Conservation (phyloP, 2,329 filamentous ascomycete genomes). For the Penicillium fuscoglaucum region DNA sequence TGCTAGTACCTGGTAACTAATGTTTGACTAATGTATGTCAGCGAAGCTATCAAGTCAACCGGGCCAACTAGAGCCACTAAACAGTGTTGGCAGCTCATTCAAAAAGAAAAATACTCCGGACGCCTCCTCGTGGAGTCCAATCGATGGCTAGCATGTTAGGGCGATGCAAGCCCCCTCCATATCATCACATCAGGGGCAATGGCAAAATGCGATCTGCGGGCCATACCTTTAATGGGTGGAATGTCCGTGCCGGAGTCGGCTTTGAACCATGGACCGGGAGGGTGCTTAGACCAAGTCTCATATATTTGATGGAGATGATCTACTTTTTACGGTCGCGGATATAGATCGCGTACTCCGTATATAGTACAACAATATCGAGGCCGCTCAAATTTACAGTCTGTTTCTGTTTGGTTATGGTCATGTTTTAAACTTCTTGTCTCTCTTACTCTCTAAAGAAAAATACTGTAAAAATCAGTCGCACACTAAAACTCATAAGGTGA, state of each 20-base stretch:
- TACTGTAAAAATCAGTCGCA: not conserved
- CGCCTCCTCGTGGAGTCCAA: conserved; percentile 12
- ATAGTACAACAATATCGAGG: not conserved
- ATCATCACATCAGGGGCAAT: conserved; percentile 20
- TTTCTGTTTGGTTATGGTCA: not conserved
- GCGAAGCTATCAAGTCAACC: not conserved
- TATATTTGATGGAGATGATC: not conserved
- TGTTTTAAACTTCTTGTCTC: not conserved
- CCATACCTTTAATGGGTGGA: conserved; percentile 13
- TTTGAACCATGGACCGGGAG: conserved; percentile 11
- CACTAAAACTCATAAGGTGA: not conserved
- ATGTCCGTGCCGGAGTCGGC: conserved; percentile 13
- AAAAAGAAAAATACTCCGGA: conserved; percentile 15
- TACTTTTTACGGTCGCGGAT: conserved; percentile 6
- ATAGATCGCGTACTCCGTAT: not conserved
- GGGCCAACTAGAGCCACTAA: not conserved
- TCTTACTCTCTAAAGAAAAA: not conserved
- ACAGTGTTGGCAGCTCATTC: conserved; percentile 1
- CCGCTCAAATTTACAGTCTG: not conserved
- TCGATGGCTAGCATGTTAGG: conserved; percentile 1
- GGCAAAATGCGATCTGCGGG: conserved; percentile 18
- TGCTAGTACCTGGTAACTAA: conserved; percentile 4
- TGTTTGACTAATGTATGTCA: conserved; percentile 8
- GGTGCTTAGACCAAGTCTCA: conserved; percentile 16
- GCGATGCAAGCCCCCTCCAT: conserved; percentile 26